These are phyloP conservation scores for Claviceps lovelessii DNA, from an alignment of 2,329 filamentous ascomycete species.

Conservation along the genomic window DNA sequence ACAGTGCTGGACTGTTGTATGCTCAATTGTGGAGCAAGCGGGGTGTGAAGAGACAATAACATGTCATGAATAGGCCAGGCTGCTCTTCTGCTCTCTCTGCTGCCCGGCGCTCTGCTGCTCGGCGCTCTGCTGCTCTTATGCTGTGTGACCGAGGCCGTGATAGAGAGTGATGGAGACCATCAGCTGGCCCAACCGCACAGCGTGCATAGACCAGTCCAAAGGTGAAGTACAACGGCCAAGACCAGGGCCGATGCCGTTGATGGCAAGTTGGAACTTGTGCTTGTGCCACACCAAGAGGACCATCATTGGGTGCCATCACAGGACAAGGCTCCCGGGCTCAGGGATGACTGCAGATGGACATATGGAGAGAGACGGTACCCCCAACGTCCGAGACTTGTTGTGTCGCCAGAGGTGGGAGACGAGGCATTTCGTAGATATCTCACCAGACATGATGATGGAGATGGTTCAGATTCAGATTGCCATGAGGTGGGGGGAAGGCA, in stretches of 20 bases:
- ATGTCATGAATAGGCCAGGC: neutral
- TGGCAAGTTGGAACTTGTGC: neutral
- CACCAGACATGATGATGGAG: neutral
- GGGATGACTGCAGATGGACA: neutral
- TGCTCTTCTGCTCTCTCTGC: neutral
- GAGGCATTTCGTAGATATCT: no score
- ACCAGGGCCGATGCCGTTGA: neutral
- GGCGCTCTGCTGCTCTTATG: neutral
- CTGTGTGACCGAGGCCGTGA: neutral
- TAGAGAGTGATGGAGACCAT: neutral
- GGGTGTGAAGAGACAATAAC: neutral
- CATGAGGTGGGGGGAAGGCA: no score
- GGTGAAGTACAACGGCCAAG: neutral
- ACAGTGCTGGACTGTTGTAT: neutral
- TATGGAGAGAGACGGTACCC: neutral
- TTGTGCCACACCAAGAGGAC: neutral
- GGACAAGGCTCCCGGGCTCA: neutral
- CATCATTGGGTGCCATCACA: neutral
- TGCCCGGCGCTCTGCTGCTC: no score
- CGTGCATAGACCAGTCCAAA: neutral
- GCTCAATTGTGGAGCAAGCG: conserved; percentile 1
- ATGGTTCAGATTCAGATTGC: neutral
- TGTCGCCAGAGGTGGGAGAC: neutral
- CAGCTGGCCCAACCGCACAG: neutral
- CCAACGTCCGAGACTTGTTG: neutral